Conservation (phyloP, 164 flowering plant genomes). For the Vitis riparia region DNA sequence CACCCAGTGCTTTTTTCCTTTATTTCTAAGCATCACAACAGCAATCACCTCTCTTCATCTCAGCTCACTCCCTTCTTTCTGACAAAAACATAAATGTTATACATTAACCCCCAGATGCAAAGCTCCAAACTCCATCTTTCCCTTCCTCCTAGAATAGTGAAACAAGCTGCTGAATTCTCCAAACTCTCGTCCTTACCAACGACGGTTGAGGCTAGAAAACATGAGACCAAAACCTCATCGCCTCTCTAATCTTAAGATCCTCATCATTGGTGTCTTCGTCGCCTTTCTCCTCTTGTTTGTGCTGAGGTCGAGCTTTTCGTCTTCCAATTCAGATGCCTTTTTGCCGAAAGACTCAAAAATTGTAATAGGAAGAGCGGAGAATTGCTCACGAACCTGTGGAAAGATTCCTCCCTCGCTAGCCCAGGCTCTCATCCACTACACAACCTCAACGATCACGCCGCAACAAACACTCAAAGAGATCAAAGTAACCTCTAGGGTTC, state of each 20-base stretch:
- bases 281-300: constrained; percentile 32
- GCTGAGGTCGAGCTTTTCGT: constrained; percentile 31
- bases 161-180: not conserved
- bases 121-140: not conserved
- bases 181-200: not conserved
- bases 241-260: constrained; percentile 28
- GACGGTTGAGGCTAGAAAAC: not conserved
- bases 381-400: constrained; percentile 37
- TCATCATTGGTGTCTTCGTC: constrained; percentile 24
- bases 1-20: constrained; percentile 18
- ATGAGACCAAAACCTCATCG: constrained; percentile 37
- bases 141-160: not conserved
- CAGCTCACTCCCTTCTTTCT: too few species aligned
- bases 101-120: not conserved
- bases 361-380: constrained; percentile 4
- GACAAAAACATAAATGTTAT: constrained; percentile 4
- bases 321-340: constrained; percentile 13
- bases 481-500: constrained; percentile 45
- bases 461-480: constrained; percentile 73
- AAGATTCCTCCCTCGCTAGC: constrained; percentile 56
- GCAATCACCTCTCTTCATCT: not conserved
- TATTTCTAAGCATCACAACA: constrained; percentile 20
- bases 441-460: constrained; percentile 68
- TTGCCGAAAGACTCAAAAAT: too few species aligned
- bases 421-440: constrained; percentile 55